Evolutionary conservation across 345 rosid species (phyloP).

Genomic region (Lepidium sativum): DNA sequence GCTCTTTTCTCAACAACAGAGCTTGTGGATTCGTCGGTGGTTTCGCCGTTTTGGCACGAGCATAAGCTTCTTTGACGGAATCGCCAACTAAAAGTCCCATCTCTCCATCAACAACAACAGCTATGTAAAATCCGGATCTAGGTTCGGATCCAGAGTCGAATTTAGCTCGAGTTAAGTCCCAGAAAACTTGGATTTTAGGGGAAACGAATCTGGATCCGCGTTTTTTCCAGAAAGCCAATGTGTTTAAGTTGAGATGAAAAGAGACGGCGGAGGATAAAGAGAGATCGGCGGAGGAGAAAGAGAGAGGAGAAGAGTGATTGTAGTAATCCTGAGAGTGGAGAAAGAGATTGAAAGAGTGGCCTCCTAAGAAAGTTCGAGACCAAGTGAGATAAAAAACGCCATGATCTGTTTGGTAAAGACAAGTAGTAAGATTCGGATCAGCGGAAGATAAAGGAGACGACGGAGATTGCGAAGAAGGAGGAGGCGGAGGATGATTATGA

Average conservation of each 20-base stretch:
- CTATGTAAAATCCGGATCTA: slow-evolving; percentile 65
- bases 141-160: slow-evolving; percentile 88
- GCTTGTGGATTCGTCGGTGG: slow-evolving; percentile 33
- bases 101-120: slow-evolving; percentile 63
- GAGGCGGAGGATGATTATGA: slow-evolving; percentile 15
- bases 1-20: slow-evolving; percentile 70
- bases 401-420: slow-evolving; percentile 63
- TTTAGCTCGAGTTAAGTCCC: slow-evolving; percentile 73
- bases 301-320: slow-evolving; percentile 27
- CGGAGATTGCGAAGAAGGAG: slow-evolving; percentile 23
- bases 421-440: slow-evolving; percentile 51
- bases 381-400: slow-evolving; percentile 85
- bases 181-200: slow-evolving; percentile 43
- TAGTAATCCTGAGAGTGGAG: slow-evolving; percentile 50
- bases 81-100: slow-evolving; percentile 75
- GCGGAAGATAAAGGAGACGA: slow-evolving; percentile 45
- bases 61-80: slow-evolving; percentile 45
- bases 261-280: slow-evolving; percentile 45
- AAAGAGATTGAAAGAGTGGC: slow-evolving; percentile 72
- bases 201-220: slow-evolving; percentile 53
- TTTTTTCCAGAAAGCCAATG: slow-evolving; percentile 71
- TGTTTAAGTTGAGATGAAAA: slow-evolving; percentile 63
- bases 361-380: slow-evolving; percentile 70
- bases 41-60: slow-evolving; percentile 39
- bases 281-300: slow-evolving; percentile 33